phyloP scores from a whole-genome alignment of 352 stramenopile species.

The Pythium phragmitis region DNA sequence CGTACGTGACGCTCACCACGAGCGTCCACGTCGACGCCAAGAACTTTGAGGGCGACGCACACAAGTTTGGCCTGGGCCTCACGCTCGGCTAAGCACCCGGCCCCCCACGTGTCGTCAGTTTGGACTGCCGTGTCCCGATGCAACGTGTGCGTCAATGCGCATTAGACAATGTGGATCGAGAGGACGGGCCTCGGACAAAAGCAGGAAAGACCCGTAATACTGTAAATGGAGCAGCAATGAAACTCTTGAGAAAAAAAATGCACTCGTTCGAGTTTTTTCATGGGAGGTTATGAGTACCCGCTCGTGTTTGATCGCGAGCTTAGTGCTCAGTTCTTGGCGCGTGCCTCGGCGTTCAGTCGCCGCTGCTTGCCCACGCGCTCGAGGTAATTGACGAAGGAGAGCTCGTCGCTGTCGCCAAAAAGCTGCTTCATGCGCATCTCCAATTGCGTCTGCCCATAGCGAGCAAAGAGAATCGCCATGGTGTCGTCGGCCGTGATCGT shows the following conservation, averaged over 20 bases:
- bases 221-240: conserved; percentile 28
- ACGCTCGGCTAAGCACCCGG: conserved; percentile 68
- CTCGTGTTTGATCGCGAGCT: not conserved
- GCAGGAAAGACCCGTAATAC: conserved; percentile 18
- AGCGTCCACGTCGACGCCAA: conserved; percentile 88
- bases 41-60: conserved; percentile 89
- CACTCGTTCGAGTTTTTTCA: not conserved
- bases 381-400: conserved; percentile 80
- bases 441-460: conserved; percentile 87
- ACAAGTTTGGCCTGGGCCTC: conserved; percentile 90
- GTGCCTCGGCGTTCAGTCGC: conserved; percentile 54
- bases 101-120: conserved; percentile 13
- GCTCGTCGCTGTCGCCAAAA: conserved; percentile 86
- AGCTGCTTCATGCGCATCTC: conserved; percentile 91
- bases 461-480: conserved; percentile 97
- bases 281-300: not conserved
- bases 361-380: conserved; percentile 75
- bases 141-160: conserved; percentile 11
- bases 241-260: conserved; percentile 14
- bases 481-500: conserved; percentile 96
- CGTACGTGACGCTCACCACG: conserved; percentile 79
- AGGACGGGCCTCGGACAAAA: not conserved
- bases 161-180: conserved; percentile 18
- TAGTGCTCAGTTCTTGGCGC: conserved; percentile 36
- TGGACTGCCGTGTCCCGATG: conserved; percentile 11